These are phyloP conservation scores for Blastobotrys indianensis DNA, from an alignment of 1,139 yeast species.

Conservation along the genomic window DNA sequence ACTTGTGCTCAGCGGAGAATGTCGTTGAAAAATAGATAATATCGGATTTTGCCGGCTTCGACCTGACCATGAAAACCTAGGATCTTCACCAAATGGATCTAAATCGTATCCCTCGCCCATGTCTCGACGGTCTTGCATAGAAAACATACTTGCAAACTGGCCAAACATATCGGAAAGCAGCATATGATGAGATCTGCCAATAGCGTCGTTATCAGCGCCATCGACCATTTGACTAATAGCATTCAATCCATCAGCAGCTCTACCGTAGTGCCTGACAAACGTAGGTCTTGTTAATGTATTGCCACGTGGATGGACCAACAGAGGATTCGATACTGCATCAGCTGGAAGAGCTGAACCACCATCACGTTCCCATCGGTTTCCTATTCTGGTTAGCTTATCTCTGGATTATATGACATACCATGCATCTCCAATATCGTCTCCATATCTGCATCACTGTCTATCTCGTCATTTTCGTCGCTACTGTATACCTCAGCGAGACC, in stretches of 20 bases:
- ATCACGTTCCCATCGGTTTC: conserved; percentile 5
- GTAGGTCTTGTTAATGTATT: conserved; percentile 3
- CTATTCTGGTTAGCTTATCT: not conserved
- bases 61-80: not conserved
- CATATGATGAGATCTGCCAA: conserved; percentile 9
- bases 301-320: conserved; percentile 17
- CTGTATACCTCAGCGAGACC: conserved; percentile 3
- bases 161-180: conserved; percentile 17
- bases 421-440: conserved; percentile 1
- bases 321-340: conserved; percentile 21
- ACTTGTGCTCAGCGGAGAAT: conserved; percentile 47
- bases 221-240: conserved; percentile 15
- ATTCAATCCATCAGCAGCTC: conserved; percentile 7
- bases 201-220: conserved; percentile 7
- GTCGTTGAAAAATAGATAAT: conserved; percentile 17
- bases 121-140: conserved; percentile 13
- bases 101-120: conserved; percentile 25
- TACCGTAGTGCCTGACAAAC: conserved; percentile 3
- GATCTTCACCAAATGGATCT: conserved; percentile 1
- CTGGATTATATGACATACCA: not conserved
- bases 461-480: conserved; percentile 20
- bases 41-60: conserved; percentile 8
- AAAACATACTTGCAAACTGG: conserved; percentile 14
- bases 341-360: conserved; percentile 7
- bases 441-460: conserved; percentile 18